Conservation (phyloP, 208 protist genomes). For the Crithidia expoeki region DNA sequence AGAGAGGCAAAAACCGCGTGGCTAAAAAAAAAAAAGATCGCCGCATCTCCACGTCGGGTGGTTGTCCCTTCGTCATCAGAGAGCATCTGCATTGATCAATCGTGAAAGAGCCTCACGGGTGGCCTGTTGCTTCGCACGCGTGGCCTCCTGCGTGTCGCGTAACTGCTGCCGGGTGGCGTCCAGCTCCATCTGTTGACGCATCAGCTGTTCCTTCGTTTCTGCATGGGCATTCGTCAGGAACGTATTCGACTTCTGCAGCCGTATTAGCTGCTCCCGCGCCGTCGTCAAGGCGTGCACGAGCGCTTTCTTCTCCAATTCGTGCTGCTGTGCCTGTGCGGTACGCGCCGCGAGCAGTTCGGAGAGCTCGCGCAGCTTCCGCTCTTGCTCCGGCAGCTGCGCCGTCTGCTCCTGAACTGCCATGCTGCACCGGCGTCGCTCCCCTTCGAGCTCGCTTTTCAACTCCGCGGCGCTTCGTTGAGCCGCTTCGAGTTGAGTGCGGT, state of each 20-base stretch:
- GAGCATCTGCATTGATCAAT: constrained; percentile 39
- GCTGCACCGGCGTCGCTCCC: neutral
- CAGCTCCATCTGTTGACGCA: constrained; percentile 31
- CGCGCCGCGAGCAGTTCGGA: constrained; percentile 34
- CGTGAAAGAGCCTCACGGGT: constrained; percentile 62
- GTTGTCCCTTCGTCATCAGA: neutral
- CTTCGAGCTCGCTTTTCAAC: constrained; percentile 30
- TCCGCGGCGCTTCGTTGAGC: constrained; percentile 20
- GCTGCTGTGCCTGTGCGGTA: constrained; percentile 27
- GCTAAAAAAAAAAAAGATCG: neutral
- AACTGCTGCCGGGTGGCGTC: constrained; percentile 32
- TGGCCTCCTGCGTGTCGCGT: constrained; percentile 42
- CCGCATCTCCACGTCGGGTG: neutral
- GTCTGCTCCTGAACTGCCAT: constrained; percentile 9
- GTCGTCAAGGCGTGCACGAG: constrained; percentile 36
- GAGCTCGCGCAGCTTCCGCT: constrained; percentile 26
- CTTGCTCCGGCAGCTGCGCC: constrained; percentile 26
- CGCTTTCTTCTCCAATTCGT: constrained; percentile 38
- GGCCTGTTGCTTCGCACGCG: constrained; percentile 46
- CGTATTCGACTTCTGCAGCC: constrained; percentile 33
- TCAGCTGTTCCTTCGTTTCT: constrained; percentile 15
- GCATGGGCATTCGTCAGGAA: constrained; percentile 13
- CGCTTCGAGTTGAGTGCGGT: constrained; percentile 30
- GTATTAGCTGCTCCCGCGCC: constrained; percentile 55
- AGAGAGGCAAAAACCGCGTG: too few species aligned